phyloP scores from a whole-genome alignment of 192 early-diverging fungal genomes.

The Podila horticola region DNA sequence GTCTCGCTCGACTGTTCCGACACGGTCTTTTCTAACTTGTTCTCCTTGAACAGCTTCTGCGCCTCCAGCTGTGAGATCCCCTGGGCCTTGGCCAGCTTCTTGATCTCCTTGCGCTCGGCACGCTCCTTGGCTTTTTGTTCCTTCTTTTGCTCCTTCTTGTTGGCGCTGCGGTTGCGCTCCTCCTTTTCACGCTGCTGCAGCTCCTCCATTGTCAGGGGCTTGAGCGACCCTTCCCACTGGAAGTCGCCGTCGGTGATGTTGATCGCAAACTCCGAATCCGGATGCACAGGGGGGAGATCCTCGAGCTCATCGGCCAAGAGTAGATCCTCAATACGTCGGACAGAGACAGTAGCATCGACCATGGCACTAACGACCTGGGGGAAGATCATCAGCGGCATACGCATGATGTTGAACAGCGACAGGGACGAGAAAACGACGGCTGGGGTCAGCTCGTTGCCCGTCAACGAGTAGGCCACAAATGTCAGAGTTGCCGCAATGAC shows the following conservation, averaged over 20 bases:
- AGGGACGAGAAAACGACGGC: conserved; percentile 87
- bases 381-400: conserved; percentile 88
- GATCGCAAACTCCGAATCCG: conserved; percentile 60
- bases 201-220: conserved; percentile 46
- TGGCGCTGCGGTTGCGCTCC: conserved; percentile 43
- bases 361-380: conserved; percentile 83
- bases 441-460: conserved; percentile 67
- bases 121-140: conserved; percentile 39
- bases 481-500: conserved; percentile 61
- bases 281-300: conserved; percentile 51
- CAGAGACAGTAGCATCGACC: conserved; percentile 87
- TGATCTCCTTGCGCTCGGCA: conserved; percentile 43
- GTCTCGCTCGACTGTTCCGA: conserved; percentile 50
- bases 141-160: conserved; percentile 54
- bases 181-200: conserved; percentile 50
- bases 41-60: conserved; percentile 23
- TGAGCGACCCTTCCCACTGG: conserved; percentile 68
- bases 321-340: conserved; percentile 83
- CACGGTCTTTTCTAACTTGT: conserved; percentile 6
- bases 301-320: conserved; percentile 76
- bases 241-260: conserved; percentile 69
- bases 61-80: conserved; percentile 33
- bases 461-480: conserved; percentile 57
- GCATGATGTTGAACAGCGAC: conserved; percentile 93
- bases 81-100: conserved; percentile 32